Base-by-base conservation (phyloP, 257 asterid genomes). In the Vinca minor region DNA sequence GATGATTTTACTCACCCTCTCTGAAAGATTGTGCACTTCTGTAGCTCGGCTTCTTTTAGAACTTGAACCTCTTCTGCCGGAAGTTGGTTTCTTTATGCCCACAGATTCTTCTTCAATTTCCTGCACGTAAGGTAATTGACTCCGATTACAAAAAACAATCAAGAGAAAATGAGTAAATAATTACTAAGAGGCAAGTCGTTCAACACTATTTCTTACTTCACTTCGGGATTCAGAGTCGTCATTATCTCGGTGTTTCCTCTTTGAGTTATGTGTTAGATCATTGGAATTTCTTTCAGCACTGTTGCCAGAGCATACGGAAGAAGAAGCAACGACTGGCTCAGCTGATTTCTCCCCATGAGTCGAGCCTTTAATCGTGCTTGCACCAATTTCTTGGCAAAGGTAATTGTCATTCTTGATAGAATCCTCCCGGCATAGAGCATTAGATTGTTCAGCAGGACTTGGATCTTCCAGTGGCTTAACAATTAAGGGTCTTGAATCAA, bases 1-100 rank as follows among this genome's bases (percentile, higher is more conserved):
- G 25, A 66, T 34, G 36, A 66, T 65, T 58, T n/a, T 26, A 57
- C 95, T 84, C 74, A 93, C 98, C 88, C 98, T 86, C 73, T 93
- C 97, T 13, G 97, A 89, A 62, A 89, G 90, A 79, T 89, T 93
- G 76, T 89, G 98, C 26, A 92, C 97, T 84, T 92, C 95, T 62
- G 98, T 95, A 71, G 96, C 95, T 73, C 98, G 87, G 76, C 91
- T 79, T 82, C 96, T 93, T 81, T 87, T 93, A 63, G 96, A 78
- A 76, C 87, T 82, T 18, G 73, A 52, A 67, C 75, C 84, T 70
- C 88, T 85, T 76, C 85, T 77, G 56, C 69, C 73, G 66, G 69
- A 65, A 65, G 73, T 74, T 5, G 68, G 48, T 75, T 77, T 92
- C 69, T 72, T 85, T 2, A 54, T 79, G 64, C 85, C 90, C 32